Evolutionary conservation across 1,284 basidiomycete genomes (phyloP).

Genomic region (Cryptococcus sp.): DNA sequence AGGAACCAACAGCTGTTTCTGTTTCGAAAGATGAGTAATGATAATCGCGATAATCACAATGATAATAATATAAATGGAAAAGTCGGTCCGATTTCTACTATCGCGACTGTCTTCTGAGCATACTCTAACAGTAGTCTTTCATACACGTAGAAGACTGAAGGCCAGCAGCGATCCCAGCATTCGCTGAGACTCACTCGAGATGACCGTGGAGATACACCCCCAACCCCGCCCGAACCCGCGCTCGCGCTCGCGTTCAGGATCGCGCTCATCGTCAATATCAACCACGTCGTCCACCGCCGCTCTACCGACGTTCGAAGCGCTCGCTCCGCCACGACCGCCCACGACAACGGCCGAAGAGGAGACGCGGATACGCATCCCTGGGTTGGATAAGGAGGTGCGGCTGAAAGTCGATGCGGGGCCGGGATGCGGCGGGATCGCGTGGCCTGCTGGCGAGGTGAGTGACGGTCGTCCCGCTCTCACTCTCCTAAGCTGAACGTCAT

Average conservation of each 20-base stretch:
- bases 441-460: constrained; percentile 86
- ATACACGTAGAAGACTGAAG: not conserved
- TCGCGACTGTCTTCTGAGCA: no score
- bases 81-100: no score
- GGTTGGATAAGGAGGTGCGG: constrained; percentile 33
- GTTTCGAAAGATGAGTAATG: no score
- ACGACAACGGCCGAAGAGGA: constrained; percentile 38
- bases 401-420: constrained; percentile 70
- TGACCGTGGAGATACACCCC: no score
- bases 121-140: not conserved
- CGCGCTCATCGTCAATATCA: constrained; percentile 29
- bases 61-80: no score
- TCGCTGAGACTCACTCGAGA: no score
- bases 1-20: no score
- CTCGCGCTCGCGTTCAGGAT: constrained; percentile 2
- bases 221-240: no score
- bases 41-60: no score
- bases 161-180: no score
- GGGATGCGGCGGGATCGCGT: constrained; percentile 87
- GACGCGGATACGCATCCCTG: constrained; percentile 32
- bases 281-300: constrained; percentile 33
- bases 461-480: not conserved
- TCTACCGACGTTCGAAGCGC: constrained; percentile 38
- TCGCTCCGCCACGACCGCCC: constrained; percentile 41
- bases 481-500: not conserved